Evolutionary conservation across 2,329 filamentous ascomycete genomes (phyloP).

Genomic region (Ophiostoma piceae): DNA sequence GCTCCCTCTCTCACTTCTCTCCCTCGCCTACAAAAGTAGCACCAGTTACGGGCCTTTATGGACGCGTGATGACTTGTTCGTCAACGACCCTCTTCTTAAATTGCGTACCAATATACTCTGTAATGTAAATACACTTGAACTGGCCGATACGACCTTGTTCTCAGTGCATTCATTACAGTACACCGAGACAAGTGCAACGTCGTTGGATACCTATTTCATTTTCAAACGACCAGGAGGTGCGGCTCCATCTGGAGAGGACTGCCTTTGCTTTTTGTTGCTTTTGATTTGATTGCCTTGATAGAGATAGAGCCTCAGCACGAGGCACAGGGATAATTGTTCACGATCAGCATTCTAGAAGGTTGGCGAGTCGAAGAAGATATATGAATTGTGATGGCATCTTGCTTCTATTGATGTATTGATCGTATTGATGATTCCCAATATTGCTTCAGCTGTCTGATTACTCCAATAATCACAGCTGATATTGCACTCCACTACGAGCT

Average conservation of each 20-base stretch:
- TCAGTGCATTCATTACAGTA: too few relatives aligned
- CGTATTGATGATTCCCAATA: too few relatives aligned
- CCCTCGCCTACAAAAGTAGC: neutral
- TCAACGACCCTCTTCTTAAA: neutral
- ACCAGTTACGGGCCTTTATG: neutral
- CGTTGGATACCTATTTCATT: neutral
- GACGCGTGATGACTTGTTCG: neutral
- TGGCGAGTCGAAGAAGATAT: too few relatives aligned
- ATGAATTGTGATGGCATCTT: too few relatives aligned
- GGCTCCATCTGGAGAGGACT: neutral
- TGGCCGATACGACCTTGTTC: neutral
- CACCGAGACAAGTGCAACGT: neutral
- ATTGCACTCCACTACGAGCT: too few relatives aligned
- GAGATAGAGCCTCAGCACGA: neutral
- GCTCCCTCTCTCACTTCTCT: too few relatives aligned
- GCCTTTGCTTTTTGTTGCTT: neutral
- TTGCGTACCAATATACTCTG: neutral
- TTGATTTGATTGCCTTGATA: neutral
- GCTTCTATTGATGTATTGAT: too few relatives aligned
- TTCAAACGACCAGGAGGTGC: neutral
- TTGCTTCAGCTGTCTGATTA: too few relatives aligned
- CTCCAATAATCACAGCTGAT: too few relatives aligned
- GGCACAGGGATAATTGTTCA: neutral
- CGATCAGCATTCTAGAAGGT: neutral
- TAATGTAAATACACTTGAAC: slow-evolving; percentile 4